phyloP scores from a whole-genome alignment of 441 rosid genomes.

The Syzygium malaccense region DNA sequence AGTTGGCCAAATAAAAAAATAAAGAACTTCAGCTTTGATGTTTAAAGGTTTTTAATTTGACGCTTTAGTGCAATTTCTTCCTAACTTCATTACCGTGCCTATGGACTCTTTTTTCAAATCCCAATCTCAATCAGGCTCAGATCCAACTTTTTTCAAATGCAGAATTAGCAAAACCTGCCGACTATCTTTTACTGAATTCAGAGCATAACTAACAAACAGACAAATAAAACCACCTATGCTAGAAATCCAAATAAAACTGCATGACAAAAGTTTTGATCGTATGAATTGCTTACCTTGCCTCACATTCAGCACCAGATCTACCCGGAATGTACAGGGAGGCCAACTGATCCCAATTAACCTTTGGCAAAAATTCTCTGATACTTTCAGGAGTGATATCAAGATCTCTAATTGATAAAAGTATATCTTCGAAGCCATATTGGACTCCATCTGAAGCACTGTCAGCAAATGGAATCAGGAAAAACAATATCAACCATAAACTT shows the following conservation, averaged over 20 bases:
- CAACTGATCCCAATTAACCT: slow-evolving; percentile 76
- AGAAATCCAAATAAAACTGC: background rate
- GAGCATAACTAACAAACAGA: background rate
- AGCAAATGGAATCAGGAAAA: background rate
- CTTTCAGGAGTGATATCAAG: slow-evolving; percentile 73
- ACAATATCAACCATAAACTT: background rate
- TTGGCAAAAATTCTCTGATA: slow-evolving; percentile 70
- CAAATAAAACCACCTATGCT: background rate
- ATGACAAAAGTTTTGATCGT: background rate
- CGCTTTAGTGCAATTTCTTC: background rate
- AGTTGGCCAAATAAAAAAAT: background rate
- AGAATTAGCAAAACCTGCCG: background rate
- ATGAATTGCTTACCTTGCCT: slow-evolving; percentile 52
- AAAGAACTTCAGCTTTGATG: background rate
- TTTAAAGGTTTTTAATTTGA: background rate
- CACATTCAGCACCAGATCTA: slow-evolving; percentile 85
- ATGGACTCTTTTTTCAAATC: background rate
- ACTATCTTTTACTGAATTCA: background rate
- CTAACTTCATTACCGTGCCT: background rate
- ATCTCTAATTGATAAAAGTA: slow-evolving; percentile 49
- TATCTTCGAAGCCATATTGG: slow-evolving; percentile 31
- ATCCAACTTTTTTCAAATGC: background rate
- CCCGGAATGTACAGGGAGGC: slow-evolving; percentile 47
- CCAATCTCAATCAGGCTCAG: background rate
- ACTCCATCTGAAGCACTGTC: slow-evolving; percentile 49